These are phyloP conservation scores for Metschnikowia continentalis DNA, from an alignment of 805 yeast species.

Conservation along the genomic window DNA sequence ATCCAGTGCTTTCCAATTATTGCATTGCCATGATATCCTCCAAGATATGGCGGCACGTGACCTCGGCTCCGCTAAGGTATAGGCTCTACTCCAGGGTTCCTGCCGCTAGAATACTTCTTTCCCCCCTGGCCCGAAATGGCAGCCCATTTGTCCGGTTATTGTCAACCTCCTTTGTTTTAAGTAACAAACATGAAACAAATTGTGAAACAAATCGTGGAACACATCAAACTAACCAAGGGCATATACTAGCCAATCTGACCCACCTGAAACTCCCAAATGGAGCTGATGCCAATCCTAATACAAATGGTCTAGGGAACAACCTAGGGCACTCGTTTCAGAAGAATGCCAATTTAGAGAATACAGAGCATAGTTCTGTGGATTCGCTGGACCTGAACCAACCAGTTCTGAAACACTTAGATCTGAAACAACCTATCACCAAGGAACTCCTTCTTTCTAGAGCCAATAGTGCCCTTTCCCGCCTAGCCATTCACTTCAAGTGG, in stretches of 20 bases:
- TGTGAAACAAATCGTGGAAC: neutral
- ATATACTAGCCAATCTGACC: neutral
- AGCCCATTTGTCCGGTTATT: neutral
- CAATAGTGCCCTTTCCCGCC: conserved; percentile 26
- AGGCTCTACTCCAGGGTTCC: neutral
- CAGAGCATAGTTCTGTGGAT: too few species aligned
- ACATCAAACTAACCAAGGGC: too few species aligned
- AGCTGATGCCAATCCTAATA: neutral
- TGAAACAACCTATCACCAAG: conserved; percentile 13
- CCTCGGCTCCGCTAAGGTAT: neutral
- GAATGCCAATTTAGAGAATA: too few species aligned
- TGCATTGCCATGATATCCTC: neutral
- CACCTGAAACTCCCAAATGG: neutral
- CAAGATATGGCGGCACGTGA: neutral
- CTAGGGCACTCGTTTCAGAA: too few species aligned
- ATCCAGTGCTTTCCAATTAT: too few species aligned
- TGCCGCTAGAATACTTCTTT: neutral
- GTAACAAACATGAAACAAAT: neutral
- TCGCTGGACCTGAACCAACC: too few species aligned
- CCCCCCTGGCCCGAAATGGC: neutral
- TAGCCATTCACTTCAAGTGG: conserved; percentile 57
- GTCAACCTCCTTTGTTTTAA: neutral
- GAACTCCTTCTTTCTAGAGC: conserved; percentile 26
- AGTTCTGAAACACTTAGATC: neutral
- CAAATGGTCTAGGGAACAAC: too few species aligned